phyloP scores from a whole-genome alignment of 176 grass and related monocot species.

The Cocos nucifera region DNA sequence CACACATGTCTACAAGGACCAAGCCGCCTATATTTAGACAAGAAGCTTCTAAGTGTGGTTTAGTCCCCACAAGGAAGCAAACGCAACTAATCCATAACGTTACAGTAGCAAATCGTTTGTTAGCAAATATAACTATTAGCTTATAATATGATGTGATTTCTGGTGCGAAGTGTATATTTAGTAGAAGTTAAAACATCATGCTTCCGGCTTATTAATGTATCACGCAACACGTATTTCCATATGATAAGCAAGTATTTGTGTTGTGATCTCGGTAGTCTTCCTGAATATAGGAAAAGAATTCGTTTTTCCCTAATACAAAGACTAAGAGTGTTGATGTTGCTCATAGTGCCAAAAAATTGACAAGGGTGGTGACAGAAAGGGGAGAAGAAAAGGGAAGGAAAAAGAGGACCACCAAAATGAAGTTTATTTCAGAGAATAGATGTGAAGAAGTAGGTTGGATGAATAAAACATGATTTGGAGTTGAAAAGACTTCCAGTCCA shows the following conservation, averaged over 20 bases:
- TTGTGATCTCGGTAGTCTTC: neutral
- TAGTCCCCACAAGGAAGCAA: too few species aligned
- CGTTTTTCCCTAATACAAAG: too few species aligned
- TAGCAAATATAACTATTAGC: neutral
- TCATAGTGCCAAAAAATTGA: neutral
- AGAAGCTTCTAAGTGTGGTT: too few species aligned
- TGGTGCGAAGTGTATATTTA: neutral
- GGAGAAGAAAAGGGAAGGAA: neutral
- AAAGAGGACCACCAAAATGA: too few species aligned
- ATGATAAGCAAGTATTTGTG: neutral
- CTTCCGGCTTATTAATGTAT: neutral
- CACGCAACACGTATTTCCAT: neutral
- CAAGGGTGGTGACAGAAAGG: neutral
- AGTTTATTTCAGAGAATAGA: too few species aligned
- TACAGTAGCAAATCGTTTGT: neutral
- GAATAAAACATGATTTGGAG: neutral
- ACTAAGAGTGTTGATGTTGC: too few species aligned
- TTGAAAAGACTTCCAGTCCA: conserved; percentile 23
- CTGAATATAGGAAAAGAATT: too few species aligned
- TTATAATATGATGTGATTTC: neutral
- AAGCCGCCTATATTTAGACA: too few species aligned
- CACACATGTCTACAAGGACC: too few species aligned
- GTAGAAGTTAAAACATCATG: conserved; percentile 38
- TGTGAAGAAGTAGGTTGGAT: too few species aligned
- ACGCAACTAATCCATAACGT: too few species aligned